Conservation (phyloP, 2,329 filamentous ascomycete genomes). For the Diaporthe helianthi region DNA sequence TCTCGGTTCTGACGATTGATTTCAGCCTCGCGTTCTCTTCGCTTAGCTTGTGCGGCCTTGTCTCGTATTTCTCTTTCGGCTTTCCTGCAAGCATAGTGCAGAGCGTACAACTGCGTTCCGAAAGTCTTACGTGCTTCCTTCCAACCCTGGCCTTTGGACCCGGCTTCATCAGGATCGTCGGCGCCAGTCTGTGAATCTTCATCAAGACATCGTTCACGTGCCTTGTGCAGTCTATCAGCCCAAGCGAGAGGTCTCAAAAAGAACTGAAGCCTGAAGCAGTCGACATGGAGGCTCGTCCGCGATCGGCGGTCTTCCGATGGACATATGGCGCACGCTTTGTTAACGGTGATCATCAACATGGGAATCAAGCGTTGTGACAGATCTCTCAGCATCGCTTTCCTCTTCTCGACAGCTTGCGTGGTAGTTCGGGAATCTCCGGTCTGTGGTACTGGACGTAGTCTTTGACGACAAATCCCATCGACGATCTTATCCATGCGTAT, state of each 20-base stretch:
- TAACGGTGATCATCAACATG: slow-evolving; percentile 29
- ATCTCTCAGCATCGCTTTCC: slow-evolving; percentile 9
- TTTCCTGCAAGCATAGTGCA: background rate
- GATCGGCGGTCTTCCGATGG: background rate
- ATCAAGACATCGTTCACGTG: slow-evolving; percentile 7
- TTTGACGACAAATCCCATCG: slow-evolving; percentile 15
- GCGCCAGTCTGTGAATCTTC: slow-evolving; percentile 4
- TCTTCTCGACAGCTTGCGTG: background rate
- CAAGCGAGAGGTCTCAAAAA: slow-evolving; percentile 26
- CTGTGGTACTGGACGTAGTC: background rate
- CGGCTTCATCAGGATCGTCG: background rate
- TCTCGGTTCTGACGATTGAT: background rate
- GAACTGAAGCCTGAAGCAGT: slow-evolving; percentile 31
- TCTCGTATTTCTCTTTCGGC: slow-evolving; percentile 12
- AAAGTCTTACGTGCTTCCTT: slow-evolving; percentile 5
- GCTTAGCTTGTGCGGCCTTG: background rate
- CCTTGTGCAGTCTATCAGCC: slow-evolving; percentile 18
- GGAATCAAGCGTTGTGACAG: slow-evolving; percentile 28
- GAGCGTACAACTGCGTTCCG: slow-evolving; percentile 1
- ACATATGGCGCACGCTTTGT: slow-evolving; percentile 10
- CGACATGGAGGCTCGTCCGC: background rate
- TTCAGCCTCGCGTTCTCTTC: background rate
- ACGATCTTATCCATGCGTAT: slow-evolving; percentile 5
- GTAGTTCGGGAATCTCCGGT: background rate
- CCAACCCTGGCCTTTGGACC: background rate